phyloP scores from a whole-genome alignment of 805 yeast genomes.

The Sugiyamaella smithiae region DNA sequence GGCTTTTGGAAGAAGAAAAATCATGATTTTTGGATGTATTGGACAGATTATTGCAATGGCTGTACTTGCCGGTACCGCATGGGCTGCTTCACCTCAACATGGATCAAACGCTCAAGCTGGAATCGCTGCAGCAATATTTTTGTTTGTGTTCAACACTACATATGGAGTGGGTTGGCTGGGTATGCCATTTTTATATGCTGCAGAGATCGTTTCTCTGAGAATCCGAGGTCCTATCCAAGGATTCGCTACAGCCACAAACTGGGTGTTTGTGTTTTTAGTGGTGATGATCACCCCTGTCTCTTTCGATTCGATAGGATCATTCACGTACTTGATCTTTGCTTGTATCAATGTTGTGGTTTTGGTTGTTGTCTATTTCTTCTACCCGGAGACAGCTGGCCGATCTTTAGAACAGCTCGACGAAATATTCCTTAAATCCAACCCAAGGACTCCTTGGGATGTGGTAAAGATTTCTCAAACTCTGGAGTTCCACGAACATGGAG shows the following conservation, averaged over 20 bases:
- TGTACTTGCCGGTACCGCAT: conserved; percentile 22
- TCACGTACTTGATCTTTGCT: conserved; percentile 37
- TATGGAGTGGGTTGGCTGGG: conserved; percentile 26
- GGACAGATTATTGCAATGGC: conserved; percentile 48
- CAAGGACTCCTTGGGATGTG: conserved; percentile 44
- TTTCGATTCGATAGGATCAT: conserved; percentile 33
- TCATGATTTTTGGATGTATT: conserved; percentile 57
- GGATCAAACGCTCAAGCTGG: conserved; percentile 63
- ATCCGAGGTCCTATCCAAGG: conserved; percentile 60
- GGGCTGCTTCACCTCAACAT: conserved; percentile 38
- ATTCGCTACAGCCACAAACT: conserved; percentile 70
- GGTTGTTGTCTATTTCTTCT: conserved; percentile 34
- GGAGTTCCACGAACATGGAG: not conserved
- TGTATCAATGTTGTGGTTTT: conserved; percentile 30
- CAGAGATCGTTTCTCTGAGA: conserved; percentile 29
- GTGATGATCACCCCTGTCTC: conserved; percentile 74
- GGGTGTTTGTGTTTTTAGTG: conserved; percentile 74
- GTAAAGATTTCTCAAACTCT: conserved; percentile 35
- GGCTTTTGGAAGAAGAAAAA: conserved; percentile 59
- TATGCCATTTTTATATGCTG: conserved; percentile 37
- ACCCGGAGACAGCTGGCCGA: conserved; percentile 42
- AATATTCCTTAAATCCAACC: conserved; percentile 36
- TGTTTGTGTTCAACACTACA: conserved; percentile 46
- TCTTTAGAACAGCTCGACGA: conserved; percentile 44
- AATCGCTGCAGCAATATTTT: conserved; percentile 45